Evolutionary conservation across 139 green algal genomes (phyloP).

Genomic region (Micromonas pusilla): DNA sequence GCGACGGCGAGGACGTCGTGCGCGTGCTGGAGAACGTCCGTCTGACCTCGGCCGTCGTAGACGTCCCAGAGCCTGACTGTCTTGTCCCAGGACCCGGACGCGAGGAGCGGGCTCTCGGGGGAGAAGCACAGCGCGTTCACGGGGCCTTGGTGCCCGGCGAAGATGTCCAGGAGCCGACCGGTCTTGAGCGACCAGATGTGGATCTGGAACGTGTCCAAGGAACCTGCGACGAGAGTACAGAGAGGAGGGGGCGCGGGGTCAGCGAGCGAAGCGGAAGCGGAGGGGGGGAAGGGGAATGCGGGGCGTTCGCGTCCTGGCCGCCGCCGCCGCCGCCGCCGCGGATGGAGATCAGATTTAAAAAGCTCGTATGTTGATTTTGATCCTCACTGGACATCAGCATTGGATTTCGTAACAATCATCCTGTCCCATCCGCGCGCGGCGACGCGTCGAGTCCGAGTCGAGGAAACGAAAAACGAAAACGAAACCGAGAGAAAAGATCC

Average conservation of each 20-base stretch:
- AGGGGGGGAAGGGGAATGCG: neutral
- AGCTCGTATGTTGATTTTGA: neutral
- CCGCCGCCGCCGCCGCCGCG: neutral
- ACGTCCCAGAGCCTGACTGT: conserved; percentile 82
- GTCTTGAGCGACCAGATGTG: conserved; percentile 92
- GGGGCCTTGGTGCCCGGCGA: conserved; percentile 85
- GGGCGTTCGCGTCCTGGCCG: too few relatives aligned
- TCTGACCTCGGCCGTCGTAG: conserved; percentile 42
- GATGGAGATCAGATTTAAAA: neutral
- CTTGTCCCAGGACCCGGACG: conserved; percentile 78
- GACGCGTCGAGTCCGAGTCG: neutral
- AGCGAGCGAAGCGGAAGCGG: neutral
- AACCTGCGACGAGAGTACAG: conserved; percentile 4
- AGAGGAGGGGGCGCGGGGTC: neutral
- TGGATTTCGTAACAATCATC: conserved; percentile 8
- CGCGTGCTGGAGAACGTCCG: neutral
- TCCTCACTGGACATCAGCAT: neutral
- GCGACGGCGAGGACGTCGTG: conserved; percentile 65
- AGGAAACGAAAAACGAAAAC: neutral
- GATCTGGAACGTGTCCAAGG: conserved; percentile 54
- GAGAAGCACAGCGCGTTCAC: conserved; percentile 76
- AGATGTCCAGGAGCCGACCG: conserved; percentile 81
- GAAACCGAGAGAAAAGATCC: neutral
- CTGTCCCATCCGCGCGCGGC: neutral
- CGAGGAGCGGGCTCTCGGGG: conserved; percentile 38